Conservation (phyloP, 768 basidiomycete genomes). For the Coprinopsis sp. region DNA sequence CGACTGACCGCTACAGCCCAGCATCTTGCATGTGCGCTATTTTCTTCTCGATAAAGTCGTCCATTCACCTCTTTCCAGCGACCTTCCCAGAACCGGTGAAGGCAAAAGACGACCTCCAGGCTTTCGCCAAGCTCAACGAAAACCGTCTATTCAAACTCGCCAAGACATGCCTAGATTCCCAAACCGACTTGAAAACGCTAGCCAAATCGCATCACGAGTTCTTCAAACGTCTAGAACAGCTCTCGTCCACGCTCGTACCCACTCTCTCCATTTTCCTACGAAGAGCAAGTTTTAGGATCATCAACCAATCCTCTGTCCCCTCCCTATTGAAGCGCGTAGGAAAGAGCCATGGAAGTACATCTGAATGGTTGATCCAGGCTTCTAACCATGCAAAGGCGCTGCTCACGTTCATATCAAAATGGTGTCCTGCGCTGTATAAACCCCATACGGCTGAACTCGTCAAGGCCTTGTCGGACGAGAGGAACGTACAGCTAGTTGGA, state of each 20-base stretch:
- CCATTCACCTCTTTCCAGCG: slow-evolving; percentile 27
- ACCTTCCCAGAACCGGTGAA: slow-evolving; percentile 67
- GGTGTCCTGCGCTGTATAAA: slow-evolving; percentile 68
- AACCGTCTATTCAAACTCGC: slow-evolving; percentile 79
- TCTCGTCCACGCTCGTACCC: slow-evolving; percentile 49
- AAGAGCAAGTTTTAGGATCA: slow-evolving; percentile 60
- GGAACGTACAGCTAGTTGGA: slow-evolving; percentile 51
- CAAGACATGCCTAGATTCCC: slow-evolving; percentile 76
- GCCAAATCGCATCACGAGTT: slow-evolving; percentile 85
- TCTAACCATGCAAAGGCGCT: slow-evolving; percentile 49
- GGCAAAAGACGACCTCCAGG: slow-evolving; percentile 69
- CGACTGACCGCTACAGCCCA: slow-evolving; percentile 53
- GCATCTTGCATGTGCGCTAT: slow-evolving; percentile 51
- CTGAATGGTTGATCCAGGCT: slow-evolving; percentile 28
- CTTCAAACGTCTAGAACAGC: slow-evolving; percentile 67
- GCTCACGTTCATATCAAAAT: slow-evolving; percentile 64
- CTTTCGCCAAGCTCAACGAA: slow-evolving; percentile 87
- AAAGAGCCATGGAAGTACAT: slow-evolving; percentile 37
- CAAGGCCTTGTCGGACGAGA: slow-evolving; percentile 66
- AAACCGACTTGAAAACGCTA: slow-evolving; percentile 76
- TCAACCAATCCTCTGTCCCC: slow-evolving; percentile 85
- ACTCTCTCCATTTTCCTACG: slow-evolving; percentile 75
- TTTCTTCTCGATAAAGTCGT: not conserved
- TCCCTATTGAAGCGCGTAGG: slow-evolving; percentile 69
- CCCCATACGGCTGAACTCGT: slow-evolving; percentile 71